Conservation (phyloP, 345 rosid genomes). For the Raphanus raphanistrum region DNA sequence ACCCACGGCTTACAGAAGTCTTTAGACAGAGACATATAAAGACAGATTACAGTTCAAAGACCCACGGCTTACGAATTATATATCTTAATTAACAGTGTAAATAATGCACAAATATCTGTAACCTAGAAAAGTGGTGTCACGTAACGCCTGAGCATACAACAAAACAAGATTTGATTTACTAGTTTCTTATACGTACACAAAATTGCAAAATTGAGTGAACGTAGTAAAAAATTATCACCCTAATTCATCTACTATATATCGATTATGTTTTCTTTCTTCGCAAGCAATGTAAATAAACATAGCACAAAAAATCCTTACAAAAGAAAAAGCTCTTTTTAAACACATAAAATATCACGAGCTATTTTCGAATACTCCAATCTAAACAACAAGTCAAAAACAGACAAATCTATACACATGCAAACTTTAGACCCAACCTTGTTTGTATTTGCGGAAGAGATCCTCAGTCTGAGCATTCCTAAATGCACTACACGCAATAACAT, state of each 20-base stretch:
- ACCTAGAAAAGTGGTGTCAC: too few relatives aligned
- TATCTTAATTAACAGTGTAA: too few relatives aligned
- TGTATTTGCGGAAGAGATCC: constrained; percentile 70
- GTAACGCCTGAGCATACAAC: not conserved
- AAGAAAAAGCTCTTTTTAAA: not conserved
- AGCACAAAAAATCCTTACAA: not conserved
- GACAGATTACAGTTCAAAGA: too few relatives aligned
- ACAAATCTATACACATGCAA: not conserved
- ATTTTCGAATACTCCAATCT: constrained; percentile 2
- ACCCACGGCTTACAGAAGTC: too few relatives aligned
- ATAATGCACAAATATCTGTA: too few relatives aligned
- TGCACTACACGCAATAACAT: constrained; percentile 83
- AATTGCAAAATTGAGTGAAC: not conserved
- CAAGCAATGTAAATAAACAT: not conserved
- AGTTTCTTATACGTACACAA: not conserved
- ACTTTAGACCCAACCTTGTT: constrained; percentile 57
- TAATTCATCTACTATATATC: not conserved
- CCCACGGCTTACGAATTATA: too few relatives aligned
- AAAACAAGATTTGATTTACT: not conserved
- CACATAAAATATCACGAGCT: not conserved
- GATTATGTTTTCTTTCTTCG: not conserved
- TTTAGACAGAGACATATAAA: too few relatives aligned
- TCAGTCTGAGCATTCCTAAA: constrained; percentile 85
- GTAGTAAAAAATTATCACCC: not conserved
- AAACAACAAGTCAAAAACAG: constrained; percentile 17